Evolutionary conservation across 208 protist genomes (phyloP), one percentile per base, ranked within the genome.

Genomic region (Crithidia fasciculata): DNA sequence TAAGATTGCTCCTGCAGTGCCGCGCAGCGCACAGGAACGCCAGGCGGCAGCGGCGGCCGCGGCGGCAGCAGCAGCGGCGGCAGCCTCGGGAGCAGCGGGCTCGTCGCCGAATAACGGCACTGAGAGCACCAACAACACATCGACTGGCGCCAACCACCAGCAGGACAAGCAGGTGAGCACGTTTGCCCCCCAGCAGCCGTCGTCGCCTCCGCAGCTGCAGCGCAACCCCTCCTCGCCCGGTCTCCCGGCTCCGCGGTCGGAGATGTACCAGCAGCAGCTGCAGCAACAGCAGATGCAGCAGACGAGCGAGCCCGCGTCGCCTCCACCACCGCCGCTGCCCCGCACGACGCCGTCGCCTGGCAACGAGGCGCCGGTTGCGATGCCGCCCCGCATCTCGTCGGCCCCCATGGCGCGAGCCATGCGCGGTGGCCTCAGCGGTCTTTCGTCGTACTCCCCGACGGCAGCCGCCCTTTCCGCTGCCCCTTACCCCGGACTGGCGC

Each of bases 21-120:
- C 74, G 9, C 67, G 74, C 13, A 80, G 74, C n/a, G 68, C 74
- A 37, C 74, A 80, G 68, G 74, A 79, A 52, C 74, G 74, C 4
- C 66, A 72, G 60, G 73, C 73, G 16, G 73, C 73, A 13, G 44
- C 49, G 12, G 70, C 62, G 53, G 53, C 59, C 63, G 53, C 67
- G 43, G 62, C 74, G 28, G 62, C 68, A 45, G 58, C 72, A 13
- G 75, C 71, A 50, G 57, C 59, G 16, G 39, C 57, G 8, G 56
- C 72, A 40, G 58, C 54, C 36, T 65, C 36, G 8, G 74, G 60
- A 40, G 58, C 54, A 44, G 72, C 36, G 8, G 74, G 60, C 9
- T 49, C 61, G 60, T 73, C 68, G 6, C 65, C 74, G 3, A 80
- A 36, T 45, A 73, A 19, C 18, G 16, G 52, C 8, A 37, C 16